Conservation (phyloP, 495 filamentous ascomycete genomes). For the Bacidia rubella region DNA sequence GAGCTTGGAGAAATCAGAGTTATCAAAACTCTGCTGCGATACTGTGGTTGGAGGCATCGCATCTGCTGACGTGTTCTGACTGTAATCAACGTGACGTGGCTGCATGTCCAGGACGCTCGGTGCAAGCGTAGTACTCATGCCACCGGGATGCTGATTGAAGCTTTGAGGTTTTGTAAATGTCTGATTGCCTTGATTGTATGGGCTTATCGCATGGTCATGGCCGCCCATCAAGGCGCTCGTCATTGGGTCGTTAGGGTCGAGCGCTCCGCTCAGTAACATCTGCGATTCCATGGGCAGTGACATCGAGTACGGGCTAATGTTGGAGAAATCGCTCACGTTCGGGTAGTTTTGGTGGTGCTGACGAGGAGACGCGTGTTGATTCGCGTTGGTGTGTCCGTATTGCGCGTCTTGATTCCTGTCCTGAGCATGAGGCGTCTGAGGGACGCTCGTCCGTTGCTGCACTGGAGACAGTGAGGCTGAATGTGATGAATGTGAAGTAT, state of each 20-base stretch:
- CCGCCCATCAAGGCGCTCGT: slow-evolving; percentile 33
- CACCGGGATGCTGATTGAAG: slow-evolving; percentile 19
- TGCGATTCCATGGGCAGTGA: slow-evolving; percentile 36
- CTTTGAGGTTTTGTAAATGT: slow-evolving; percentile 14
- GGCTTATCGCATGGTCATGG: slow-evolving; percentile 20
- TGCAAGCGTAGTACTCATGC: slow-evolving; percentile 22
- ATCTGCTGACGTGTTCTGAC: slow-evolving; percentile 4
- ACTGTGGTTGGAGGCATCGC: slow-evolving; percentile 7
- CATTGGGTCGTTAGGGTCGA: slow-evolving; percentile 30
- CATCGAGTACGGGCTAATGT: slow-evolving; percentile 28
- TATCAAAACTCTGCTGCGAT: slow-evolving; percentile 11
- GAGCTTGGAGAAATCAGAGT: slow-evolving; percentile 14
- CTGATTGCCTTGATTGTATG: slow-evolving; percentile 26
- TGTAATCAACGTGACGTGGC: slow-evolving; percentile 10
- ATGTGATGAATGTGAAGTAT: slow-evolving; percentile 24
- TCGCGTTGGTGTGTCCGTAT: slow-evolving; percentile 14
- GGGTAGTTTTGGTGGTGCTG: slow-evolving; percentile 17
- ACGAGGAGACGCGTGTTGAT: slow-evolving; percentile 17
- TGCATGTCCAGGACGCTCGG: slow-evolving; percentile 21
- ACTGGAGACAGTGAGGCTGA: slow-evolving; percentile 16
- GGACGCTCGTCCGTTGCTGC: slow-evolving; percentile 12
- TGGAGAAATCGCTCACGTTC: slow-evolving; percentile 15
- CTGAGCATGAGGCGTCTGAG: slow-evolving; percentile 8
- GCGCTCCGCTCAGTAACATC: slow-evolving; percentile 29
- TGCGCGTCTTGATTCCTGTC: slow-evolving; percentile 7